A percentile compares a stretch with the other conserved stretches of the same genome.
These are phyloP conservation scores for Thalassiosira sp. DNA, from an alignment of 352 stramenopile genomes.

Conservation along the genomic window DNA sequence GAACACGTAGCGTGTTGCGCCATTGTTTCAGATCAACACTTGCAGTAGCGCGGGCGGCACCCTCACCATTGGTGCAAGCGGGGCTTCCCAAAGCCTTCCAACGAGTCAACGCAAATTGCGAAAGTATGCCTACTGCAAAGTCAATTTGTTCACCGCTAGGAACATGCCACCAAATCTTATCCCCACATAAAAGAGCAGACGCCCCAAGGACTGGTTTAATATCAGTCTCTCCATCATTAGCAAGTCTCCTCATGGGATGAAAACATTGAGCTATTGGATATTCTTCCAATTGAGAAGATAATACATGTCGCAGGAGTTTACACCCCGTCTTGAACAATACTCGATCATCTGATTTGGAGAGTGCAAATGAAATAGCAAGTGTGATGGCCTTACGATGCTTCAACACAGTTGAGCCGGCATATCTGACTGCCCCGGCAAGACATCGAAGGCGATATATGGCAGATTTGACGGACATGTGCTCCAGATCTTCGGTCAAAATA, in stretches of 20 bases:
- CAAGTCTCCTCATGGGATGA: conserved; percentile 33
- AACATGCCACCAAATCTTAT: conserved; percentile 71
- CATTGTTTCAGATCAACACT: conserved; percentile 49
- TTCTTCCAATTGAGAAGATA: conserved; percentile 77
- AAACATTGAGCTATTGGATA: conserved; percentile 59
- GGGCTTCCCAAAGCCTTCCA: conserved; percentile 34
- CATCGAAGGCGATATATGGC: conserved; percentile 75
- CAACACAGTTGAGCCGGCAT: conserved; percentile 58
- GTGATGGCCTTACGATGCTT: conserved; percentile 61
- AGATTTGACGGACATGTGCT: conserved; percentile 73
- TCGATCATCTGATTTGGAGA: conserved; percentile 70
- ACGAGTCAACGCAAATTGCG: conserved; percentile 36
- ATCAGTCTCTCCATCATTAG: neutral
- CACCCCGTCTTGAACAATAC: conserved; percentile 81
- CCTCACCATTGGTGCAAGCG: neutral
- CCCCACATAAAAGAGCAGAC: conserved; percentile 54
- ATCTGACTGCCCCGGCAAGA: conserved; percentile 71
- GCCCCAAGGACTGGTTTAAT: conserved; percentile 45
- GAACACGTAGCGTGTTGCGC: conserved; percentile 53
- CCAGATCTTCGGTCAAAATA: conserved; percentile 69
- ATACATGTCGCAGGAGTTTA: conserved; percentile 78
- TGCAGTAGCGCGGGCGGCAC: too few species aligned
- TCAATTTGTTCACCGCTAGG: conserved; percentile 72
- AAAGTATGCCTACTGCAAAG: conserved; percentile 64
- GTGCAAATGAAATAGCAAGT: conserved; percentile 64